Evolutionary conservation across 1,139 yeast species (phyloP).

Genomic region (Taiozyma sp.): DNA sequence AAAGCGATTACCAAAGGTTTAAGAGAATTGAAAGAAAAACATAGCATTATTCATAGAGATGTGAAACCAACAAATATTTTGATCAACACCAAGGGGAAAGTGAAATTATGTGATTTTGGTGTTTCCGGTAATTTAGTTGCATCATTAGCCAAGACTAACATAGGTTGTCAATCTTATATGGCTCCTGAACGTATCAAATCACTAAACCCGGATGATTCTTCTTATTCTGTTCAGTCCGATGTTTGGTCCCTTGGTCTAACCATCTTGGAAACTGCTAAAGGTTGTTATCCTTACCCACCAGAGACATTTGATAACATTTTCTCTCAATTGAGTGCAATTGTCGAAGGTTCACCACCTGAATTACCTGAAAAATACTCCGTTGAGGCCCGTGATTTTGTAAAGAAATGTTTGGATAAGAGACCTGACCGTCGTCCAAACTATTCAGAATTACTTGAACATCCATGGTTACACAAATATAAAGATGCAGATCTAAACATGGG

Average conservation of each 20-base stretch:
- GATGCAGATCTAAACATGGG: constrained; percentile 35
- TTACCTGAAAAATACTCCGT: constrained; percentile 59
- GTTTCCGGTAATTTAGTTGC: constrained; percentile 95
- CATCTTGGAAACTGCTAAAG: constrained; percentile 83
- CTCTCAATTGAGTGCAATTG: constrained; percentile 91
- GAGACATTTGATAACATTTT: constrained; percentile 89
- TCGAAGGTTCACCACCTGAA: constrained; percentile 91
- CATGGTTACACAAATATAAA: constrained; percentile 65
- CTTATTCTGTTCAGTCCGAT: constrained; percentile 93
- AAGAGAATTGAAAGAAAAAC: constrained; percentile 78
- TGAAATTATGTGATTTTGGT: constrained; percentile 94
- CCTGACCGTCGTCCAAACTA: constrained; percentile 86
- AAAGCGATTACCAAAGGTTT: constrained; percentile 81
- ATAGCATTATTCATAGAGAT: constrained; percentile 93
- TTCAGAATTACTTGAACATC: constrained; percentile 66
- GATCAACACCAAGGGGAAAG: constrained; percentile 75
- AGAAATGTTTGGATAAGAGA: constrained; percentile 71
- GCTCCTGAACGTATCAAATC: constrained; percentile 95
- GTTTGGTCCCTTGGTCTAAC: constrained; percentile 95
- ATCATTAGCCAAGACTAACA: constrained; percentile 90
- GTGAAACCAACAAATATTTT: constrained; percentile 95
- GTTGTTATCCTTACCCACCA: constrained; percentile 92
- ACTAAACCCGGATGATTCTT: constrained; percentile 56
- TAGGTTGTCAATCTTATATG: constrained; percentile 98
- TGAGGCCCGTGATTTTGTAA: constrained; percentile 82